Evolutionary conservation across 164 flowering plant genomes (phyloP), one percentile per base, ranked within the genome.

Genomic region (Piper longum): DNA sequence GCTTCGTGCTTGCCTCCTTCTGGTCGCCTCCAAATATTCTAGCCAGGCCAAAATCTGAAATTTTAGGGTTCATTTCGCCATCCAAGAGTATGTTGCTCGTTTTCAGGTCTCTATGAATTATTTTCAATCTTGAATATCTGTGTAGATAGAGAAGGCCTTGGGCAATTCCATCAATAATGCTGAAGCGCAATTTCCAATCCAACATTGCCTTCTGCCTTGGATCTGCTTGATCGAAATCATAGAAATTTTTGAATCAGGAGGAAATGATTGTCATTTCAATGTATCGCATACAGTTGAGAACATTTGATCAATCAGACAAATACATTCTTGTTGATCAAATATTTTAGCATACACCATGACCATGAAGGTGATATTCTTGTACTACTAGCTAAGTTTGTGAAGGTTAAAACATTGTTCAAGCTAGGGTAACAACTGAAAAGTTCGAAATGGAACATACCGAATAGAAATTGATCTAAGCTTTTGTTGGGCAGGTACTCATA

Each of bases 401-500:
- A 26, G 36, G 1, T 26, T 26, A 1, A 26, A 26, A 26, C 36
- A 26, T 26, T 26, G 36, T 26, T 26, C 36, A 26, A 26, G 36
- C 36, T 26, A n/a, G 36, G 36, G 36, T 26, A 26, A 26, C 36
- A 26, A 14, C 52, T 48, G 3, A 2, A 3, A 9, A 48, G 52
- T 48, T 48, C n/a, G 3, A 48, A 48, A 9, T 9, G 14, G 52
- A 48, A 48, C 52, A 48, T 16, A 63, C 65, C 65, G 14, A 63
- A 63, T 19, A 63, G 51, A 5, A 63, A 63, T 5, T 9, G 7
- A 40, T 63, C 65, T 7, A 63, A 9, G 57, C 65, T 63, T 52
- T 63, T 63, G 65, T 51, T 63, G 1, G 57, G 57, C 42, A 63
- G 16, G 40, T 63, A 63, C 40, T 63, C 65, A 63, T 63, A 63